Conservation (phyloP, 768 basidiomycete genomes). For the Amanita pseudoporphyria region DNA sequence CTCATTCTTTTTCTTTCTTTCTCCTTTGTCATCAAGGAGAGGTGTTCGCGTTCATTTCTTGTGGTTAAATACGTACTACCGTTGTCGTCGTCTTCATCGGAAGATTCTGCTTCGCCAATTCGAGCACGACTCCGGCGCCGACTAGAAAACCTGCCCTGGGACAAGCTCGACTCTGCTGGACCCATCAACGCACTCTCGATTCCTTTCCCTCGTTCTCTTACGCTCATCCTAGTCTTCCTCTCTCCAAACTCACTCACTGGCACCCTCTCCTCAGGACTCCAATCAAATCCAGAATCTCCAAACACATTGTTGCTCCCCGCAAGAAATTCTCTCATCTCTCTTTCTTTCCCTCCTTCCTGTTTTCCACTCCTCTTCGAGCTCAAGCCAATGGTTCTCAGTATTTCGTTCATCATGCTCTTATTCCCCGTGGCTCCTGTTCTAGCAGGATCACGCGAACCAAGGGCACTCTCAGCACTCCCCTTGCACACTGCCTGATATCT, state of each 20-base stretch:
- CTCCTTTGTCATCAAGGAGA: conserved; percentile 9
- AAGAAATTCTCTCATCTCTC: conserved; percentile 1
- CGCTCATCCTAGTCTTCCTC: conserved; percentile 13
- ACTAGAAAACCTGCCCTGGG: background rate
- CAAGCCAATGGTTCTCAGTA: conserved; percentile 62
- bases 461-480: conserved; percentile 63
- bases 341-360: conserved; percentile 7
- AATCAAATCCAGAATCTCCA: conserved; percentile 19
- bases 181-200: background rate
- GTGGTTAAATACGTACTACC: background rate
- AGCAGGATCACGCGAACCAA: conserved; percentile 28
- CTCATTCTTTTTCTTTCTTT: background rate
- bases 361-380: conserved; percentile 25
- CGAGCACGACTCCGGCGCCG: conserved; percentile 10
- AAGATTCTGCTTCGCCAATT: conserved; percentile 11
- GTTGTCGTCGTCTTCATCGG: conserved; percentile 9
- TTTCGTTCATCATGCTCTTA: conserved; percentile 56
- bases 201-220: no score
- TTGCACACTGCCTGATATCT: conserved; percentile 49
- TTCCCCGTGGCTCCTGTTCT: conserved; percentile 15
- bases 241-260: conserved; percentile 19
- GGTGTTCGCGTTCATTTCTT: background rate
- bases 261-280: conserved; percentile 20
- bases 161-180: background rate
- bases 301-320: conserved; percentile 16